Evolutionary conservation across 2,329 filamentous ascomycete species (phyloP).

Genomic region (Raffaelea albimanens): DNA sequence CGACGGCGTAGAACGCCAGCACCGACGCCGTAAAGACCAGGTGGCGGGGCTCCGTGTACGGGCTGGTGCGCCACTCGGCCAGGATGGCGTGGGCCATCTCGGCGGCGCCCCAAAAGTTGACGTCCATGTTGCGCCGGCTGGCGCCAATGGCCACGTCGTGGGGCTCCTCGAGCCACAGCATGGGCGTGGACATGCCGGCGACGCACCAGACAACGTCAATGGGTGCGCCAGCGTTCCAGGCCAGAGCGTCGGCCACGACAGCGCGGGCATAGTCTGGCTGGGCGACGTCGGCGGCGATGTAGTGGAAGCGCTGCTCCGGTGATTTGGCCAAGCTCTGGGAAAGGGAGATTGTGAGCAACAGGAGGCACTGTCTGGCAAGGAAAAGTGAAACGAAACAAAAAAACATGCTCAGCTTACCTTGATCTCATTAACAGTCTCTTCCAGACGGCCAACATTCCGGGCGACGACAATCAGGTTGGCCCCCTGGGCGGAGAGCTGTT

Average conservation of each 20-base stretch:
- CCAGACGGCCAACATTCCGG: conserved; percentile 65
- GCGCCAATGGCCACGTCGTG: conserved; percentile 41
- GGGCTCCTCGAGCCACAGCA: conserved; percentile 72
- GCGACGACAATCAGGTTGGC: conserved; percentile 82
- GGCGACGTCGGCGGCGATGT: conserved; percentile 75
- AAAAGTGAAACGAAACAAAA: not conserved
- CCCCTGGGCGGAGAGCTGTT: conserved; percentile 69
- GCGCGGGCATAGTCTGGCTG: conserved; percentile 57
- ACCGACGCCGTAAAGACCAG: conserved; percentile 81
- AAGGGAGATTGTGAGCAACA: not conserved
- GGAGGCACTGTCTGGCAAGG: not conserved
- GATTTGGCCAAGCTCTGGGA: conserved; percentile 54
- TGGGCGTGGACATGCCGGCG: conserved; percentile 65
- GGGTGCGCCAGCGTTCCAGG: conserved; percentile 62
- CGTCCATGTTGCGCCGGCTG: conserved; percentile 73
- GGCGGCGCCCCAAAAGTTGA: conserved; percentile 80
- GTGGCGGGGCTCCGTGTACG: conserved; percentile 52
- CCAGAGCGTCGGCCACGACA: conserved; percentile 60
- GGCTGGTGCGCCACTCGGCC: conserved; percentile 54
- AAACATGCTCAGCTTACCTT: conserved; percentile 30
- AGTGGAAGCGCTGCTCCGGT: conserved; percentile 68
- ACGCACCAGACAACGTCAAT: conserved; percentile 90
- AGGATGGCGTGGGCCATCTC: conserved; percentile 80
- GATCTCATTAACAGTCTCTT: conserved; percentile 57
- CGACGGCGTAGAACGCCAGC: conserved; percentile 63